phyloP scores from a whole-genome alignment of 73 alveolate genomes.

The Paramecium pentaurelia region DNA sequence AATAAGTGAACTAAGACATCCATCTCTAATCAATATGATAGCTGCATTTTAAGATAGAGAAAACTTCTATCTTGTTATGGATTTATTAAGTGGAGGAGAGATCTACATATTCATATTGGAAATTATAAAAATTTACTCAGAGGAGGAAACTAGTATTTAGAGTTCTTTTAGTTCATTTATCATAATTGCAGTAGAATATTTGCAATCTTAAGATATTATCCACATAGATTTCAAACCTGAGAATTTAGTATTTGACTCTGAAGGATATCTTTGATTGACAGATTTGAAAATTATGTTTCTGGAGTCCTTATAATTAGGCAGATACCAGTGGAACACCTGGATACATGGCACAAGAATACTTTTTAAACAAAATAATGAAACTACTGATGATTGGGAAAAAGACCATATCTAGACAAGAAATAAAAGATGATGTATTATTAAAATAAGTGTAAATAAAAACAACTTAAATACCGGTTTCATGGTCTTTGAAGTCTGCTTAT shows the following conservation, averaged over 20 bases:
- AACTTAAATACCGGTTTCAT: slow-evolving; percentile 67
- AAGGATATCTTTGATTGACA: slow-evolving; percentile 88
- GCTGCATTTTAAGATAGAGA: slow-evolving; percentile 95
- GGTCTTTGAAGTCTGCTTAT: slow-evolving; percentile 83
- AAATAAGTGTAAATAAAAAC: slow-evolving; percentile 73
- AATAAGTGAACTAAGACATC: neutral
- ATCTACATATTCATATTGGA: slow-evolving; percentile 88
- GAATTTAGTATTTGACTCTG: slow-evolving; percentile 85
- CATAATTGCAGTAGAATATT: slow-evolving; percentile 86
- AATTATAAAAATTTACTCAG: slow-evolving; percentile 78
- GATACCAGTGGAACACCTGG: slow-evolving; percentile 95
- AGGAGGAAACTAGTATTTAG: slow-evolving; percentile 76
- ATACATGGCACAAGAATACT: slow-evolving; percentile 82
- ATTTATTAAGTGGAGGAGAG: slow-evolving; percentile 96
- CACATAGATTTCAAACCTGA: slow-evolving; percentile 98
- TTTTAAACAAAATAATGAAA: slow-evolving; percentile 74
- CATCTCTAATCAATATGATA: slow-evolving; percentile 72
- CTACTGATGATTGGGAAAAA: slow-evolving; percentile 79
- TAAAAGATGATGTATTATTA: slow-evolving; percentile 79
- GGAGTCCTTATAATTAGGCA: slow-evolving; percentile 83
- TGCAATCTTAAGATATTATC: slow-evolving; percentile 83
- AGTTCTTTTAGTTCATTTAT: slow-evolving; percentile 87
- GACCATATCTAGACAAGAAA: slow-evolving; percentile 83
- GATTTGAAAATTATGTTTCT: slow-evolving; percentile 90
- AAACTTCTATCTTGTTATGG: slow-evolving; percentile 87